phyloP scores from a whole-genome alignment of 371 early-diverging fungal species.

The Gilbertella persicaria region DNA sequence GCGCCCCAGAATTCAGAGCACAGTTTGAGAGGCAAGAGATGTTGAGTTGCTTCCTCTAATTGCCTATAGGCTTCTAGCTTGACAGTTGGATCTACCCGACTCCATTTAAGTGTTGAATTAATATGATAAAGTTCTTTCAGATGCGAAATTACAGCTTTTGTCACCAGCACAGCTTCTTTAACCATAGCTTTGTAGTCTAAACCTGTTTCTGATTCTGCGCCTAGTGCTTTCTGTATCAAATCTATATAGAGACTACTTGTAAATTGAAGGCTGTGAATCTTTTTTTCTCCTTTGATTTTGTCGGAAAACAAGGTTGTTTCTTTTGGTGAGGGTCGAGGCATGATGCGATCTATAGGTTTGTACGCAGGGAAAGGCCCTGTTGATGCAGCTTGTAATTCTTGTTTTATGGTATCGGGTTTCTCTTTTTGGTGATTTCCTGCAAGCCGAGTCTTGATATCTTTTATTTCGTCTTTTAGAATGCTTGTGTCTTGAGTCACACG shows the following conservation, averaged over 20 bases:
- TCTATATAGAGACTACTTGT: conserved; percentile 14
- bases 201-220: conserved; percentile 4
- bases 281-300: conserved; percentile 8
- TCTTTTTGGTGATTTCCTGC: too few species aligned
- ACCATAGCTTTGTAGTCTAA: conserved; percentile 21
- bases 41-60: conserved; percentile 12
- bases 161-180: conserved; percentile 14
- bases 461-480: too few species aligned
- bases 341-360: not conserved
- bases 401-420: too few species aligned
- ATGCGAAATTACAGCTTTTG: conserved; percentile 12
- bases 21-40: conserved; percentile 14
- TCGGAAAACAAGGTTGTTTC: conserved; percentile 9
- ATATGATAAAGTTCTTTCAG: conserved; percentile 10
- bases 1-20: conserved; percentile 21
- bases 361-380: conserved; percentile 11
- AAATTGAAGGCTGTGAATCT: conserved; percentile 19
- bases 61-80: conserved; percentile 12
- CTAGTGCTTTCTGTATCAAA: conserved; percentile 10
- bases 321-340: conserved; percentile 15
- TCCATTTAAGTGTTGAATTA: conserved; percentile 12
- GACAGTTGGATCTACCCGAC: conserved; percentile 14
- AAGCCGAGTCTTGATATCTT: too few species aligned
- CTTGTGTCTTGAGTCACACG: too few species aligned
- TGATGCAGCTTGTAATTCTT: too few species aligned